Evolutionary conservation across 1,139 yeast genomes (phyloP).

Genomic region (Geotrichum restrictum): DNA sequence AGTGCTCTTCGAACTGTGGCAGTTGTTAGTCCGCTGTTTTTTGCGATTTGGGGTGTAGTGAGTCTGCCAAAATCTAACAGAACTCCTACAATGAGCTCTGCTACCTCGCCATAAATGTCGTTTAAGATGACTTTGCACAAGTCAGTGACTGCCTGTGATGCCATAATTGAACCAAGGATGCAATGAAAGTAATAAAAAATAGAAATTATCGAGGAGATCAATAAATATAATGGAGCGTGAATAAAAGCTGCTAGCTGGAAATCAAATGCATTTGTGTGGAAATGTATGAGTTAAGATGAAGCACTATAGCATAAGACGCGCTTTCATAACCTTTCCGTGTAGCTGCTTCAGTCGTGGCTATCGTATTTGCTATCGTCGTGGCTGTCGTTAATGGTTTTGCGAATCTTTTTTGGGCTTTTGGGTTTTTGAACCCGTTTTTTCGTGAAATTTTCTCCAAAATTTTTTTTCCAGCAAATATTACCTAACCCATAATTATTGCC

Average conservation of each 20-base stretch:
- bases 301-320: too few relatives aligned
- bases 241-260: conserved; percentile 6
- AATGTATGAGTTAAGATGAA: not conserved
- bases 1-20: conserved; percentile 39
- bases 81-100: conserved; percentile 36
- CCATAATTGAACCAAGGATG: conserved; percentile 25
- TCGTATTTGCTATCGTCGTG: too few relatives aligned
- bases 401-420: not conserved
- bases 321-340: too few relatives aligned
- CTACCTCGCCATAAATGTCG: conserved; percentile 41
- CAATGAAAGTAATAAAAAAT: not conserved
- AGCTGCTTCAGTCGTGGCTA: too few relatives aligned
- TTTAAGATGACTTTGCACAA: conserved; percentile 36
- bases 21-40: conserved; percentile 32
- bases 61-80: conserved; percentile 39
- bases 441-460: not conserved
- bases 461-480: not conserved
- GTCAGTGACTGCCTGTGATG: conserved; percentile 37
- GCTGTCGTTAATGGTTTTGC: too few relatives aligned
- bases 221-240: conserved; percentile 3
- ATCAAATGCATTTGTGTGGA: conserved; percentile 8
- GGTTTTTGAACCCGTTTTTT: not conserved
- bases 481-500: not conserved
- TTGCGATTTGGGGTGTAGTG: conserved; percentile 34
- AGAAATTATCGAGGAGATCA: not conserved